Percentiles rank a stretch among this genome's conserved stretches.
Conservation (phyloP, 2,329 filamentous ascomycete species). For the Paraphaeosphaeria sporulosa region DNA sequence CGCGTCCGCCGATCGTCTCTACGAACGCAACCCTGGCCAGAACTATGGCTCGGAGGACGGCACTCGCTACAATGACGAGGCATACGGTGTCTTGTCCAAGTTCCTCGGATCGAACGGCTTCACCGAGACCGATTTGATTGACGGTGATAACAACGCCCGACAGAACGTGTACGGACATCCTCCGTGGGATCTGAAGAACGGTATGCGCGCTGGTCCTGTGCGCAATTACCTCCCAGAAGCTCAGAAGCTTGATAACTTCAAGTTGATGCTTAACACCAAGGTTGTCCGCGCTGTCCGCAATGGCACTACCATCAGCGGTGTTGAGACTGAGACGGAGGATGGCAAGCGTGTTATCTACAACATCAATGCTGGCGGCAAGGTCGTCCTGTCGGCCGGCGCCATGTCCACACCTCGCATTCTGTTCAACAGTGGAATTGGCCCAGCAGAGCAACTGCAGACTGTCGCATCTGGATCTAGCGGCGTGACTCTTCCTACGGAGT, state of each 20-base stretch:
- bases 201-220: slow-evolving; percentile 72
- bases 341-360: slow-evolving; percentile 59
- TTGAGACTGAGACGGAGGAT: slow-evolving; percentile 61
- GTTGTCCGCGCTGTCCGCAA: slow-evolving; percentile 70
- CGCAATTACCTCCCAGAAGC: slow-evolving; percentile 73
- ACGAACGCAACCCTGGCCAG: slow-evolving; percentile 74
- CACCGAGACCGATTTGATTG: slow-evolving; percentile 68
- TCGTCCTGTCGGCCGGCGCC: slow-evolving; percentile 71
- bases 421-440: slow-evolving; percentile 73
- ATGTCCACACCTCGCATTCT: slow-evolving; percentile 74
- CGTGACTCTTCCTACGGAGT: slow-evolving; percentile 50
- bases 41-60: slow-evolving; percentile 70
- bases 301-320: slow-evolving; percentile 67
- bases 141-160: slow-evolving; percentile 65
- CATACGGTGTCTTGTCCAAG: slow-evolving; percentile 68
- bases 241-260: slow-evolving; percentile 67
- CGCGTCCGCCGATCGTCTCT: slow-evolving; percentile 68
- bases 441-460: slow-evolving; percentile 56
- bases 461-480: slow-evolving; percentile 52
- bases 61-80: slow-evolving; percentile 68
- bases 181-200: slow-evolving; percentile 70
- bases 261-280: slow-evolving; percentile 69
- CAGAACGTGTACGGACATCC: slow-evolving; percentile 66
- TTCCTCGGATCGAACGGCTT: slow-evolving; percentile 69
- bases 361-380: slow-evolving; percentile 66